Evolutionary conservation across 2,329 filamentous ascomycete genomes (phyloP).

Genomic region (Trichoderma sp.): DNA sequence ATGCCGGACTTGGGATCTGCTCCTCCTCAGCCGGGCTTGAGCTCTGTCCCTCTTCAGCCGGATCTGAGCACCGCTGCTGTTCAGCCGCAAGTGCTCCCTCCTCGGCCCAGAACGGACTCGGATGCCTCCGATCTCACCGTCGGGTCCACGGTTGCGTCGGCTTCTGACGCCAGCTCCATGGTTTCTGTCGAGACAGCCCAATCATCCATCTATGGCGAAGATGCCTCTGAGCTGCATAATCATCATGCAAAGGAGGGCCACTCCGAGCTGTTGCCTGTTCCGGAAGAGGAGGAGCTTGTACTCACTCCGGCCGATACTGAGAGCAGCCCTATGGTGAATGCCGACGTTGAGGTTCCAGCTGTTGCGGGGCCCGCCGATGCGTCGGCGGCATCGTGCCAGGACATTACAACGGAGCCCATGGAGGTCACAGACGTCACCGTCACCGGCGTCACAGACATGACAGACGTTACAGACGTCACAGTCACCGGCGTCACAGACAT

Average conservation of each 20-base stretch:
- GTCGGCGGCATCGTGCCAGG: neutral
- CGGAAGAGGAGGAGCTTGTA: neutral
- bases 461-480: no score
- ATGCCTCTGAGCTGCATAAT: neutral
- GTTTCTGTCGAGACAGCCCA: constrained; percentile 21
- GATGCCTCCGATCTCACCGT: constrained; percentile 8
- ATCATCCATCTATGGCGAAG: constrained; percentile 19
- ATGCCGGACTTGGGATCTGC: neutral
- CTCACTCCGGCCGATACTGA: neutral
- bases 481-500: no score
- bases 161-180: constrained; percentile 18
- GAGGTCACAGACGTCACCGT: no score
- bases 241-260: constrained; percentile 8
- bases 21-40: constrained; percentile 7
- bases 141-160: constrained; percentile 14
- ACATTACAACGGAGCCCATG: neutral
- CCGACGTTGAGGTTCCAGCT: neutral
- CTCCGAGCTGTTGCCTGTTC: neutral
- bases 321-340: neutral
- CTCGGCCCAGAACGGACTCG: constrained; percentile 9
- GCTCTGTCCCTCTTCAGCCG: neutral
- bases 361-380: neutral
- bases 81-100: neutral
- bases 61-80: neutral
- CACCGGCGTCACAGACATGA: no score